These are phyloP conservation scores for Magnusiomyces paraingens DNA, from an alignment of 1,139 yeast genomes.

Conservation along the genomic window DNA sequence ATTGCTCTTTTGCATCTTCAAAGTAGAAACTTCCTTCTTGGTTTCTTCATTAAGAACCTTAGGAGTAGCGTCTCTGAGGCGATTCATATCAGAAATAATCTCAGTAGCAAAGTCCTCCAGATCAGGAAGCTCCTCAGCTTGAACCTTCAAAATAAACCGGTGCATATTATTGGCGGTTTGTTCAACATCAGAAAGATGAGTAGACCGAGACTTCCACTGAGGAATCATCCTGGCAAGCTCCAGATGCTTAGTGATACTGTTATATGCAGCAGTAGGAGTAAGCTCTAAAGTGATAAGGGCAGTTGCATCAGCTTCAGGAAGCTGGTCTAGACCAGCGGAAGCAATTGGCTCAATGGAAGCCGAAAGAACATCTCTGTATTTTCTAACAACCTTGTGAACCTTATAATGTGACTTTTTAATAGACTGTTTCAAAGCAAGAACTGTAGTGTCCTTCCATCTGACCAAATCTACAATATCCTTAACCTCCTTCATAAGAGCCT, in stretches of 20 bases:
- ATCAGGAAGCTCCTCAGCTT: conserved; percentile 33
- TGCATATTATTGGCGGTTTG: conserved; percentile 33
- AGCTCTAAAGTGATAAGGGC: conserved; percentile 11
- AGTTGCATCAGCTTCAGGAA: conserved; percentile 17
- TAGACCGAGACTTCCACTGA: conserved; percentile 52
- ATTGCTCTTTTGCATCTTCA: conserved; percentile 75
- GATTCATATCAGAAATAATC: conserved; percentile 51
- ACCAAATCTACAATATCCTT: conserved; percentile 81
- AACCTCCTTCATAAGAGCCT: conserved; percentile 65
- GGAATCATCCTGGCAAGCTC: conserved; percentile 29
- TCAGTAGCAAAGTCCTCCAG: conserved; percentile 50
- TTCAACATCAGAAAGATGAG: conserved; percentile 45
- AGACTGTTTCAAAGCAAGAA: conserved; percentile 88
- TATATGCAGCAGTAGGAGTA: conserved; percentile 13
- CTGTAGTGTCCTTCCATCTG: conserved; percentile 95
- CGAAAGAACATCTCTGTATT: conserved; percentile 61
- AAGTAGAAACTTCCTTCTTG: conserved; percentile 63
- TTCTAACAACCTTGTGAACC: conserved; percentile 76
- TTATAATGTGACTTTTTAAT: conserved; percentile 81
- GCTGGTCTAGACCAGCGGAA: conserved; percentile 11
- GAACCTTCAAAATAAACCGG: conserved; percentile 16
- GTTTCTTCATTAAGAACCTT: conserved; percentile 58
- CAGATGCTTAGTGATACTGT: conserved; percentile 15
- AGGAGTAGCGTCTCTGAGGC: conserved; percentile 74
- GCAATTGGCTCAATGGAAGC: conserved; percentile 50